A percentile compares a stretch with the other conserved stretches of the same genome.
Conservation (phyloP, 768 basidiomycete genomes). For the Lactarius akahatsu region DNA sequence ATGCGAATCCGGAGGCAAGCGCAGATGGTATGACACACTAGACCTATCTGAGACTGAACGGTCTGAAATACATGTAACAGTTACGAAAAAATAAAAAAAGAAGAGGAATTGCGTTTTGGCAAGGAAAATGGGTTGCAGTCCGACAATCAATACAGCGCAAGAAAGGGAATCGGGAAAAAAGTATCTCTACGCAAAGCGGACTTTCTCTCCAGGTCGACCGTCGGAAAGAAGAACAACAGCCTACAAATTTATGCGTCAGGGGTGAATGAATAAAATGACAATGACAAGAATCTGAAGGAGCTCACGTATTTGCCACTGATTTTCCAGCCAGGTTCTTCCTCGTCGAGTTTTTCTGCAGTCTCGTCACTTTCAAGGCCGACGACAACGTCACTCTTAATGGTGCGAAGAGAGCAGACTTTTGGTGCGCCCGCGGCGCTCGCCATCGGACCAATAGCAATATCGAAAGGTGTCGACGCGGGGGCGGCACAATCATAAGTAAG, state of each 20-base stretch:
- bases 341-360: slow-evolving; percentile 76
- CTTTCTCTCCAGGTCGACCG: slow-evolving; percentile 86
- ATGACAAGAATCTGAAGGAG: slow-evolving; percentile 27
- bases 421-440: slow-evolving; percentile 87
- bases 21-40: slow-evolving; percentile 2
- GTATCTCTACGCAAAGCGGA: slow-evolving; percentile 58
- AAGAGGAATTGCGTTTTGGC: slow-evolving; percentile 10
- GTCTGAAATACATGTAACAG: slow-evolving; percentile 17
- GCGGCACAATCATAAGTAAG: slow-evolving; percentile 85
- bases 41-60: neutral
- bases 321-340: slow-evolving; percentile 91
- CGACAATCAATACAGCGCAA: slow-evolving; percentile 3
- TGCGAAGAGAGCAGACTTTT: slow-evolving; percentile 79
- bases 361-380: slow-evolving; percentile 79
- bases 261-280: slow-evolving; percentile 8
- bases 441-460: slow-evolving; percentile 89
- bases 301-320: slow-evolving; percentile 95
- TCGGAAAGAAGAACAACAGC: slow-evolving; percentile 86
- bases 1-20: slow-evolving; percentile 2
- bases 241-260: slow-evolving; percentile 37
- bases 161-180: neutral
- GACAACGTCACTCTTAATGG: slow-evolving; percentile 95
- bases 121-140: neutral
- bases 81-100: slow-evolving; percentile 22
- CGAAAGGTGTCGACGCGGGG: slow-evolving; percentile 84